phyloP scores from a whole-genome alignment of 192 early-diverging fungal genomes.

The Haplosporangium gracile region DNA sequence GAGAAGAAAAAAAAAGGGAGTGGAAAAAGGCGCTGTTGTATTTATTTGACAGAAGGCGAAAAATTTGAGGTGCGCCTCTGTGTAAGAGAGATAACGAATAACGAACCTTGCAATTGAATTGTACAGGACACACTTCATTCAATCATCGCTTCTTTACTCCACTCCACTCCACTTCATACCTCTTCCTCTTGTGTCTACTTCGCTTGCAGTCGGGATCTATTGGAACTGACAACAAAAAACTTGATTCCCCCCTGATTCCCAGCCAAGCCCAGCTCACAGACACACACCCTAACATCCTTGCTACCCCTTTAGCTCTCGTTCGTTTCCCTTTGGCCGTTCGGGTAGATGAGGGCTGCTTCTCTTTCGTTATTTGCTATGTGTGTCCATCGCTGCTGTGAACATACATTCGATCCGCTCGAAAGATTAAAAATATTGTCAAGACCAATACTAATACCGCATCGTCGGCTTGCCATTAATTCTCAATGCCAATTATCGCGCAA shows the following conservation, averaged over 20 bases:
- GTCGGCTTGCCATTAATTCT: too few relatives aligned
- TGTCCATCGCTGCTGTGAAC: background rate
- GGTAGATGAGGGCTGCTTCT: background rate
- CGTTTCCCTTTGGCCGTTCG: background rate
- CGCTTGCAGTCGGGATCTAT: background rate
- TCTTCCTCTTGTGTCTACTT: background rate
- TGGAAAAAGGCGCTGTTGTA: background rate
- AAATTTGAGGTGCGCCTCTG: too few relatives aligned
- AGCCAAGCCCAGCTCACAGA: background rate
- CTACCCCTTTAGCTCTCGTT: background rate
- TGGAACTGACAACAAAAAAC: background rate
- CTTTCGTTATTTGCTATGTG: background rate
- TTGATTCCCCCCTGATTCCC: background rate
- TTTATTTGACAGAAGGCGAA: background rate
- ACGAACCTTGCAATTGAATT: background rate
- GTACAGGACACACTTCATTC: background rate
- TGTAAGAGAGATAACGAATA: constrained; percentile 1
- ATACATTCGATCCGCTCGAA: background rate
- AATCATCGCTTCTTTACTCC: background rate
- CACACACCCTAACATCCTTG: background rate
- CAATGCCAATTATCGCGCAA: background rate
- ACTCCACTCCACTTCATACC: background rate
- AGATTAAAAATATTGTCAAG: background rate
- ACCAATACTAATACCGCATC: background rate
- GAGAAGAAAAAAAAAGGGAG: background rate